Evolutionary conservation across 192 early-diverging fungal species (phyloP).

Genomic region (Linnemannia elongata): DNA sequence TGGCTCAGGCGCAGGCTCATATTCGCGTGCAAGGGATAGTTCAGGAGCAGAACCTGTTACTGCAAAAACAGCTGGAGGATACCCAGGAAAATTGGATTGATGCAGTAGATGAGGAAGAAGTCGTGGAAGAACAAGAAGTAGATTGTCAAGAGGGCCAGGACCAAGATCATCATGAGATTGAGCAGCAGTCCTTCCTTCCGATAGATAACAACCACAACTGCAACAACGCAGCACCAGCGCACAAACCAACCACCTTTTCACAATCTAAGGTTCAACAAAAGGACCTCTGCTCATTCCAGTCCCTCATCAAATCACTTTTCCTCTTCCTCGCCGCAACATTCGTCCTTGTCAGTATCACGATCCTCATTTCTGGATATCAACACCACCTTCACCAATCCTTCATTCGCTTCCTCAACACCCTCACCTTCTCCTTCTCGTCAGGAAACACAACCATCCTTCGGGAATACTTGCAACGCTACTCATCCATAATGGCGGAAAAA

Average conservation of each 20-base stretch:
- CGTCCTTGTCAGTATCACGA: neutral
- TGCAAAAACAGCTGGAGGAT: too few relatives aligned
- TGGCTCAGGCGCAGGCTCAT: neutral
- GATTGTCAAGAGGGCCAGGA: neutral
- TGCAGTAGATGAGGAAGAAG: neutral
- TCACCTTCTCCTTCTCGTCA: neutral
- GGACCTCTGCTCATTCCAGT: neutral
- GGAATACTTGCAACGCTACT: neutral
- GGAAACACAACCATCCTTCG: neutral
- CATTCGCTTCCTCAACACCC: neutral
- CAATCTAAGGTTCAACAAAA: neutral
- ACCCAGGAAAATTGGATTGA: too few relatives aligned
- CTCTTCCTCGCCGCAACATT: neutral
- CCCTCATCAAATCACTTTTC: neutral
- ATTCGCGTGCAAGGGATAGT: neutral
- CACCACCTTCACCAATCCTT: neutral
- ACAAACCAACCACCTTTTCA: neutral
- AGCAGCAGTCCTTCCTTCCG: too few relatives aligned
- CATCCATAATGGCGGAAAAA: neutral
- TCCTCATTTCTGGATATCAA: constrained; percentile 3
- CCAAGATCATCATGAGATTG: too few relatives aligned
- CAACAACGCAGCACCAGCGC: neutral
- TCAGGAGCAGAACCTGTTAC: neutral
- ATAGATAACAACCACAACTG: neutral
- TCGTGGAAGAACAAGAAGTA: neutral